These are phyloP conservation scores for Capronia americana DNA, from an alignment of 2,329 filamentous ascomycete species.

Conservation along the genomic window DNA sequence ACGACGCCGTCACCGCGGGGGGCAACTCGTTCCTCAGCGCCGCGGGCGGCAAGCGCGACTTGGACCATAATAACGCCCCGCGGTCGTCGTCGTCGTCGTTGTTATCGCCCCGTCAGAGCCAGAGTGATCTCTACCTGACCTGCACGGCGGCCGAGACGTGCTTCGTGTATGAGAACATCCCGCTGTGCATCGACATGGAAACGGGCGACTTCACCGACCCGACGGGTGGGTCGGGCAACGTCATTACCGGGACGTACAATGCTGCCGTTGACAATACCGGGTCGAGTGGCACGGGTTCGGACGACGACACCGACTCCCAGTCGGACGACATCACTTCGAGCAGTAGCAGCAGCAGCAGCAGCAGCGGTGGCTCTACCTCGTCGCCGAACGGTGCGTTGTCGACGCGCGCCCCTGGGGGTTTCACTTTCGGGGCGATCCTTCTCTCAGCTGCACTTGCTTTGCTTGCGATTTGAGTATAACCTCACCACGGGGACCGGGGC, in stretches of 20 bases:
- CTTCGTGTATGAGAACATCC: slow-evolving; percentile 2
- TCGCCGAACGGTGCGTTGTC: neutral
- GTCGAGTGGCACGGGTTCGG: neutral
- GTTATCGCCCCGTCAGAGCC: neutral
- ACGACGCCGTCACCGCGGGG: neutral
- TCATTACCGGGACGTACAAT: neutral
- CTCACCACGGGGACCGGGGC: neutral
- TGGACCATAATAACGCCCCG: neutral
- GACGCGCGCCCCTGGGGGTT: neutral
- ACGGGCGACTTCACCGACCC: slow-evolving; percentile 3
- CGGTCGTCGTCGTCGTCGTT: too few species aligned
- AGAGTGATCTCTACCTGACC: neutral
- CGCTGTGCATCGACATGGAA: neutral
- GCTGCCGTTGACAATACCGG: neutral
- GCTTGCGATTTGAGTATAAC: neutral
- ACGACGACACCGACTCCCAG: neutral
- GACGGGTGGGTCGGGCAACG: neutral
- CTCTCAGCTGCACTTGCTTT: neutral
- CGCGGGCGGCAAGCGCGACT: neutral
- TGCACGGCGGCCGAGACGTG: neutral
- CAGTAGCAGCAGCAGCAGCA: too few species aligned
- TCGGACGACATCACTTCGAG: neutral
- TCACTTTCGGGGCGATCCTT: neutral
- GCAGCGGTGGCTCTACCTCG: neutral
- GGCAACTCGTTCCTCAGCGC: slow-evolving; percentile 2